Conservation (phyloP, 441 rosid species). For the Euphorbia corollata region DNA sequence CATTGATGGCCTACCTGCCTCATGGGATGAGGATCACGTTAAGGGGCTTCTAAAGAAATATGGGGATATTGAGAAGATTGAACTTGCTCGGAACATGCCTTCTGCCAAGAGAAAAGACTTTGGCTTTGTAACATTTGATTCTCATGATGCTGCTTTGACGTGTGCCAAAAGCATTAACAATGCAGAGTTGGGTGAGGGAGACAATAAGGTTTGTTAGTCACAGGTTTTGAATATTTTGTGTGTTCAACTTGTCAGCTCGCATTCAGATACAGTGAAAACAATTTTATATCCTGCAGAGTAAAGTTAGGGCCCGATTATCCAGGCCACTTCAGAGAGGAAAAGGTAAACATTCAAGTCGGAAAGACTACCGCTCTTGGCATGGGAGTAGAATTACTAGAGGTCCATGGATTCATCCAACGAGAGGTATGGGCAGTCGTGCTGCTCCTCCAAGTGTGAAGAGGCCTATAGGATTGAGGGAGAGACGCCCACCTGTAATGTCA, state of each 20-base stretch:
- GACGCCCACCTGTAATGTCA: slow-evolving; percentile 68
- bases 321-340: slow-evolving; percentile 87
- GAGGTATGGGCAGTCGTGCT: slow-evolving; percentile 46
- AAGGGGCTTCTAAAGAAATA: slow-evolving; percentile 36
- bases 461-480: slow-evolving; percentile 52
- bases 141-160: slow-evolving; percentile 79
- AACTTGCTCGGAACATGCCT: slow-evolving; percentile 56
- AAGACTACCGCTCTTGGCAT: slow-evolving; percentile 54
- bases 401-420: slow-evolving; percentile 54
- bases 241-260: neutral
- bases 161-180: slow-evolving; percentile 92
- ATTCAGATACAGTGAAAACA: slow-evolving; percentile 13
- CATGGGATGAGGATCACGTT: slow-evolving; percentile 55
- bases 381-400: slow-evolving; percentile 56
- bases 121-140: slow-evolving; percentile 91
- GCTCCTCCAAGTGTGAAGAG: slow-evolving; percentile 54
- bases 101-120: slow-evolving; percentile 64
- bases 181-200: slow-evolving; percentile 80
- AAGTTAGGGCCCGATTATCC: slow-evolving; percentile 91
- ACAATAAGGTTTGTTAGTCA: slow-evolving; percentile 48
- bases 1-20: slow-evolving; percentile 61
- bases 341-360: slow-evolving; percentile 49
- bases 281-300: slow-evolving; percentile 43
- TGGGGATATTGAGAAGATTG: slow-evolving; percentile 46
- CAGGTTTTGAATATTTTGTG: slow-evolving; percentile 1